Percentiles rank a stretch among this genome's conserved stretches.
These are phyloP conservation scores for Phascolomyces articulosus DNA, from an alignment of 371 early-diverging fungal genomes.

Conservation along the genomic window DNA sequence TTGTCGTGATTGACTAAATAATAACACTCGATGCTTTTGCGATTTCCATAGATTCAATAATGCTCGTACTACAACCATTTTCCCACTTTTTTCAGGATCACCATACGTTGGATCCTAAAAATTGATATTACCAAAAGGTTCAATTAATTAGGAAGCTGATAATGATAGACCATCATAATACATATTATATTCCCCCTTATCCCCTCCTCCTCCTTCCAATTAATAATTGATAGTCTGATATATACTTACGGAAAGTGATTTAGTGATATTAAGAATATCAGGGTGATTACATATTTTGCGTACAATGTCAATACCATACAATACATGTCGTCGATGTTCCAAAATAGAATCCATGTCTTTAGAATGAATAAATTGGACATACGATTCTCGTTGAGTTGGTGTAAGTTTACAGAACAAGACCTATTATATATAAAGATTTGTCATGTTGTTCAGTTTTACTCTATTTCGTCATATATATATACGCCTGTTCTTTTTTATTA, in stretches of 20 bases:
- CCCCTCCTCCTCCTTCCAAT: too few species aligned
- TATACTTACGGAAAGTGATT: conserved; percentile 11
- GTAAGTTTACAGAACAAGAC: conserved; percentile 93
- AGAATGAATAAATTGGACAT: conserved; percentile 77
- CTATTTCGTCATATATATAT: background rate
- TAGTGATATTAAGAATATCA: conserved; percentile 63
- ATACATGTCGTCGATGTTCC: conserved; percentile 80
- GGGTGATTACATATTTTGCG: conserved; percentile 99
- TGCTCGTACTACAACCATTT: conserved; percentile 87
- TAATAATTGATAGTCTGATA: too few species aligned
- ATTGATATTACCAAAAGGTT: background rate
- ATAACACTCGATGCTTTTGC: conserved; percentile 85
- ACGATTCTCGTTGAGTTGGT: conserved; percentile 73
- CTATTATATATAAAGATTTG: conserved; percentile 9
- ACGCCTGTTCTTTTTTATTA: too few species aligned
- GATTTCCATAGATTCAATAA: conserved; percentile 87
- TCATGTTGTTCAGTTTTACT: background rate
- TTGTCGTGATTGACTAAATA: conserved; percentile 96
- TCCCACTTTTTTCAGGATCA: conserved; percentile 73
- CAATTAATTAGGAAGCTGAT: background rate
- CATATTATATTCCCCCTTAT: too few species aligned
- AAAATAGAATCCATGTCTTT: conserved; percentile 77
- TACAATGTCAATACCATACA: conserved; percentile 92
- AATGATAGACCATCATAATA: too few species aligned
- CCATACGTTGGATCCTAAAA: conserved; percentile 66